Percentiles rank a stretch among this genome's conserved stretches.
phyloP scores from a whole-genome alignment of 2,329 filamentous ascomycete genomes.

The Penicillium sp. region DNA sequence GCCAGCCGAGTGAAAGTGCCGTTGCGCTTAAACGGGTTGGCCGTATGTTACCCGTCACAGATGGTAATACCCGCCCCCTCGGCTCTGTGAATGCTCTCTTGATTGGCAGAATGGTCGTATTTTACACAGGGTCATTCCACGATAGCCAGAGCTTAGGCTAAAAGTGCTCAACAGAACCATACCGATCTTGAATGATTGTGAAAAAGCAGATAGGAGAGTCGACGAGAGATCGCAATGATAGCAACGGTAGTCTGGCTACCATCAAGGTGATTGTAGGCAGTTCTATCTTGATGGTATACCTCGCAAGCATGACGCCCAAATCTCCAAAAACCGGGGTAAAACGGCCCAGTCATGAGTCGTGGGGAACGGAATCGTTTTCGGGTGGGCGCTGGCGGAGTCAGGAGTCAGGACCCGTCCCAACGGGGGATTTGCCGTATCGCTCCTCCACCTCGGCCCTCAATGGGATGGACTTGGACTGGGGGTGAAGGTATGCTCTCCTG shows the following conservation, averaged over 20 bases:
- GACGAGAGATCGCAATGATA: neutral
- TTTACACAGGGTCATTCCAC: neutral
- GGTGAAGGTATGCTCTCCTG: neutral
- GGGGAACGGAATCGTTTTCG: neutral
- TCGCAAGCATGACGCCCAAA: neutral
- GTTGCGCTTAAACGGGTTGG: slow-evolving; percentile 10
- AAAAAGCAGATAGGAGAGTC: too few relatives aligned
- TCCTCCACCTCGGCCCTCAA: slow-evolving; percentile 6
- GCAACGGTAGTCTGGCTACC: neutral
- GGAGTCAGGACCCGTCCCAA: neutral
- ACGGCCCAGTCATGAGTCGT: neutral
- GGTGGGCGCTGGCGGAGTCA: neutral
- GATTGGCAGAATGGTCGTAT: slow-evolving; percentile 5
- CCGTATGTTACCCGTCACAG: slow-evolving; percentile 34
- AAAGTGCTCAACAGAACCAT: neutral
- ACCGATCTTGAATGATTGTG: slow-evolving; percentile 1
- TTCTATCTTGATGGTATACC: neutral
- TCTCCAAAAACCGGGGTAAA: slow-evolving; percentile 7
- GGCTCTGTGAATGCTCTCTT: fast-evolving
- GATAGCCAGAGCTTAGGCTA: neutral
- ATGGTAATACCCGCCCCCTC: slow-evolving; percentile 20
- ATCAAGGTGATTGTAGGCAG: neutral
- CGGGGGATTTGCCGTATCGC: slow-evolving; percentile 6
- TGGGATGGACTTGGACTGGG: neutral
- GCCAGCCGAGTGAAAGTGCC: slow-evolving; percentile 32